Base-by-base conservation (phyloP, 306 rosid species). In the Myrica gale region DNA sequence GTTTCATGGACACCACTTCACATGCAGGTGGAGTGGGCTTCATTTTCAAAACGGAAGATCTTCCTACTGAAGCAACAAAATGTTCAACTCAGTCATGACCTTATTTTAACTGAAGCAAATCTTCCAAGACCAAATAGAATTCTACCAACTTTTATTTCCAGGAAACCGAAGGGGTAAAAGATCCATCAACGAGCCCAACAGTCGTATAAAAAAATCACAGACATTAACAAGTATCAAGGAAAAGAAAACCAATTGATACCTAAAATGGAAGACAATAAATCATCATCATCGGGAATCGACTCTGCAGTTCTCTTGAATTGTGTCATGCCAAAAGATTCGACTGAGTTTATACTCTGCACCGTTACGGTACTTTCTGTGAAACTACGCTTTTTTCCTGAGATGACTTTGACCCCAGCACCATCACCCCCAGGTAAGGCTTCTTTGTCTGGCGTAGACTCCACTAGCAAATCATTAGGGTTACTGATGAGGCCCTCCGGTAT, bases 181-280 rank as follows among this genome's bases (percentile, higher is more conserved):
- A 61, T 39, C 68, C 52, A 74, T 67, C 57, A 58, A 77, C 79
- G 54, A 61, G 19, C 69, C 45, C 60, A 15, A 76, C 68, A 63
- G 70, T 20, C 47, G 70, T 58, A 43, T 6, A 32, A 43, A 48
- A 10, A 48, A 2, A 39, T 46, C 15, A 52, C 57, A 73, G 45
- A 77, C 43, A 45, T 20, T 51, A 60, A 44, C 47, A n/a, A 42
- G 77, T 55, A 80, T 52, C 47, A 69, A 70, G n/a, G 44, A 72
- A 72, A 62, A 58, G 69, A 69, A 37, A 61, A 41, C 46, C 76
- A 69, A 10, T 26, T 5, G 60, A 79, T 88, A 96, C 99, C 99
- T 90, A 96, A 87, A 79, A 96, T 96, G 51, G 99, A 92, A 76
- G 99, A 96, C 86, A 96, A 84, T 71, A 96, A 76, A 88, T 96